Evolutionary conservation across 495 filamentous ascomycete species (phyloP).

Genomic region (Alectoria sarmentosa): DNA sequence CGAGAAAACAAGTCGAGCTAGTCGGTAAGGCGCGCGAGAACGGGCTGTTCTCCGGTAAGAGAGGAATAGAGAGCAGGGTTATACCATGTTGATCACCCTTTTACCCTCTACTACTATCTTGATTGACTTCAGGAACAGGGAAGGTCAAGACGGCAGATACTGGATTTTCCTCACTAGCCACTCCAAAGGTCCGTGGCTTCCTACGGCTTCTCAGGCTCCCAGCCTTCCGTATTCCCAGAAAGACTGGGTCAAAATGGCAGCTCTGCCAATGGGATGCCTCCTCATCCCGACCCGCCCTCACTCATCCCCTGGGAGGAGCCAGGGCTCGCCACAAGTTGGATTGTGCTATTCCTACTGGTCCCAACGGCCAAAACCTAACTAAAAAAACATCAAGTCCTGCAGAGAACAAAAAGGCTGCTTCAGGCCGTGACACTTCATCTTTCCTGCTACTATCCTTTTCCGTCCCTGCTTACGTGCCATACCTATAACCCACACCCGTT

Average conservation of each 20-base stretch:
- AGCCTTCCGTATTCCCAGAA: neutral
- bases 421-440: slow-evolving; percentile 18
- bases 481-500: neutral
- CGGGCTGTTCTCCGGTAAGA: neutral
- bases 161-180: slow-evolving; percentile 7
- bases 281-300: slow-evolving; percentile 1
- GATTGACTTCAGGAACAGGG: slow-evolving; percentile 21
- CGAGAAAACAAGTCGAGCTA: neutral
- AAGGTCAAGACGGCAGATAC: slow-evolving; percentile 15
- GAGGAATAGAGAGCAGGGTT: neutral
- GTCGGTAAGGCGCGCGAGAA: neutral
- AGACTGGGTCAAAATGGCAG: slow-evolving; percentile 1
- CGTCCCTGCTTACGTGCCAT: neutral
- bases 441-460: slow-evolving; percentile 7
- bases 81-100: neutral
- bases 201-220: neutral
- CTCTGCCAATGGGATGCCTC: neutral
- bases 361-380: neutral
- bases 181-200: neutral
- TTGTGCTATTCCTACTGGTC: neutral
- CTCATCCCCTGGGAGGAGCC: neutral
- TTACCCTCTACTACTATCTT: neutral
- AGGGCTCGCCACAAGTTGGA: neutral
- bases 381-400: neutral
- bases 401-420: slow-evolving; percentile 15